Evolutionary conservation across 2,329 filamentous ascomycete genomes (phyloP).

Genomic region (Scedosporium dehoogii): DNA sequence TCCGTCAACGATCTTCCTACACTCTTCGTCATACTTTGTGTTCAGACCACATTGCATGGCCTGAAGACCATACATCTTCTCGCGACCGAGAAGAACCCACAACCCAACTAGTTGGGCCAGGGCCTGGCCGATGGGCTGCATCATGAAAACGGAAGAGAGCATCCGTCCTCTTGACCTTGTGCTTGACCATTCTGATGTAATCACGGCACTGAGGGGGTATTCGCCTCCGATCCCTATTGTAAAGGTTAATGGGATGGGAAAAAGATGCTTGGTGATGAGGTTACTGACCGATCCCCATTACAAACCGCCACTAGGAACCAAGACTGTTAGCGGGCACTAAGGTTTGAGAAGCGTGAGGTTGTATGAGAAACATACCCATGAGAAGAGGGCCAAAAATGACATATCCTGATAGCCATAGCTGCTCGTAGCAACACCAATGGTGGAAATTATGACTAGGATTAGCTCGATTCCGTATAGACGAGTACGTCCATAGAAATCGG

Average conservation of each 20-base stretch:
- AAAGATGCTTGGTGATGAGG: background rate
- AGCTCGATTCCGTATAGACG: conserved; percentile 47
- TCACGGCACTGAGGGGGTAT: conserved; percentile 57
- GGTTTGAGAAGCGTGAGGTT: background rate
- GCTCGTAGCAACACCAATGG: conserved; percentile 44
- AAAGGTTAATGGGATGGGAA: background rate
- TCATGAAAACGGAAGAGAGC: conserved; percentile 58
- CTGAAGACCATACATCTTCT: conserved; percentile 29
- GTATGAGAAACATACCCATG: conserved; percentile 26
- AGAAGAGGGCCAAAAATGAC: conserved; percentile 39
- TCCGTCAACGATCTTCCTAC: conserved; percentile 40
- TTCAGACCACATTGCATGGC: conserved; percentile 39
- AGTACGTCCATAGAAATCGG: conserved; percentile 44
- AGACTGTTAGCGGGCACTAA: background rate
- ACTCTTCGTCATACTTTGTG: conserved; percentile 31
- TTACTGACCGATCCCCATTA: conserved; percentile 38
- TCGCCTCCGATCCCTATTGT: conserved; percentile 51
- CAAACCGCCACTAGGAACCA: conserved; percentile 34
- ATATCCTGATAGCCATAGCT: conserved; percentile 39
- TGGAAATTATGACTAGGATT: conserved; percentile 44
- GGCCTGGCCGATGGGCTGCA: conserved; percentile 59
- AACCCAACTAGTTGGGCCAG: conserved; percentile 53
- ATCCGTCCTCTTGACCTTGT: conserved; percentile 57
- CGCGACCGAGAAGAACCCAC: conserved; percentile 36
- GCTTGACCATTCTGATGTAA: conserved; percentile 55